Conservation (phyloP, 805 yeast genomes). For the Saccharomycopsis oosterbeekiorum region DNA sequence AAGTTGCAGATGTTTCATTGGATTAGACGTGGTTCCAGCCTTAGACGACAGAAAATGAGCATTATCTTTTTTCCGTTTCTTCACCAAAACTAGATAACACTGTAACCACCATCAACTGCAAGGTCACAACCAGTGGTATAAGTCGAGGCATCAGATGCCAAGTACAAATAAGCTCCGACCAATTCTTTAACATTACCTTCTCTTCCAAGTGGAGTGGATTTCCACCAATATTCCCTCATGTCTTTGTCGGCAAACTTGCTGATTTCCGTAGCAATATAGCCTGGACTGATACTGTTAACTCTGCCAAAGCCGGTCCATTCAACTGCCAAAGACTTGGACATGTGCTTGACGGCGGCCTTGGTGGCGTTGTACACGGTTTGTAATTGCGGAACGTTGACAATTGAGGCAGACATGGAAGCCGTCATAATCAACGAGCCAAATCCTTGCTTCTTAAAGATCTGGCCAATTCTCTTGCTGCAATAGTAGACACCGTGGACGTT, state of each 20-base stretch:
- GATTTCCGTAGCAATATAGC: slow-evolving; percentile 41
- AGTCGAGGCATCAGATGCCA: slow-evolving; percentile 41
- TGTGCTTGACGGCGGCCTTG: slow-evolving; percentile 74
- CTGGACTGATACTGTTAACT: slow-evolving; percentile 44
- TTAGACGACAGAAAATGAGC: background rate
- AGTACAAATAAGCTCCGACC: slow-evolving; percentile 43
- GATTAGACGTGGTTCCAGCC: too few relatives aligned
- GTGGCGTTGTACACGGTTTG: slow-evolving; percentile 83
- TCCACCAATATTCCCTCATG: slow-evolving; percentile 26
- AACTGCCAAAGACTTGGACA: slow-evolving; percentile 68
- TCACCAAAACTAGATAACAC: background rate
- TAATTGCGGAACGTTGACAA: slow-evolving; percentile 77
- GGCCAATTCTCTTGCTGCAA: slow-evolving; percentile 67
- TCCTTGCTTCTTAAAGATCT: slow-evolving; percentile 57
- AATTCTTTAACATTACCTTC: slow-evolving; percentile 40
- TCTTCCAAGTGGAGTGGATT: slow-evolving; percentile 35
- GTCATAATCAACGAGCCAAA: slow-evolving; percentile 74
- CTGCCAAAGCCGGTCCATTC: slow-evolving; percentile 74
- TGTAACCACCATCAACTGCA: slow-evolving; percentile 41
- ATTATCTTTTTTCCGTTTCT: too few relatives aligned
- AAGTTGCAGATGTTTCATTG: too few relatives aligned
- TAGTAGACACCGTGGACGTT: slow-evolving; percentile 77
- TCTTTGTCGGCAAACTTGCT: slow-evolving; percentile 23
- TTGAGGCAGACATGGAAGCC: slow-evolving; percentile 83
- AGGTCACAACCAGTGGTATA: slow-evolving; percentile 42